Evolutionary conservation across 306 rosid genomes (phyloP).

Genomic region (Cucurbita pepo): DNA sequence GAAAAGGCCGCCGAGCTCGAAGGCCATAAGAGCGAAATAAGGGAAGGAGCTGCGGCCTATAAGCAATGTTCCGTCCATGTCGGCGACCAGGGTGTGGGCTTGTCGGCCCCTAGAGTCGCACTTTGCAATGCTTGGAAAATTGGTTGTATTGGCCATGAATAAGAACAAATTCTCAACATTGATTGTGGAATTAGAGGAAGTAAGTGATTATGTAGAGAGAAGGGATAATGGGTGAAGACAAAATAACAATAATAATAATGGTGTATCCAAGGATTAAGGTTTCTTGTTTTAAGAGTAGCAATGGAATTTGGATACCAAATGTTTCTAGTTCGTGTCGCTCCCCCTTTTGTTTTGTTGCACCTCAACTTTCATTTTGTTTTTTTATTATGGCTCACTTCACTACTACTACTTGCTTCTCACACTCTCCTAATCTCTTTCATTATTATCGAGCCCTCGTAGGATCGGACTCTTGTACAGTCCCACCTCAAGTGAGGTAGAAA

Average conservation of each 20-base stretch:
- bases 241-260: background rate
- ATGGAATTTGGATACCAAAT: background rate
- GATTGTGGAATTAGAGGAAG: background rate
- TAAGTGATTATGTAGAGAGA: background rate
- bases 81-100: slow-evolving; percentile 51
- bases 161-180: too few species aligned
- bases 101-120: slow-evolving; percentile 48
- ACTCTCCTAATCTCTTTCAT: too few species aligned
- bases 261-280: slow-evolving; percentile 9
- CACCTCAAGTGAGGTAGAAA: too few species aligned
- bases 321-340: background rate
- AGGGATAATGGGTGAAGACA: background rate
- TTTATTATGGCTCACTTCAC: too few species aligned
- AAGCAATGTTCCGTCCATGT: slow-evolving; percentile 78
- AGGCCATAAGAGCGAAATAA: slow-evolving; percentile 58
- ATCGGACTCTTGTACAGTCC: too few species aligned
- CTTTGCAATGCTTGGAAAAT: slow-evolving; percentile 38
- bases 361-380: too few species aligned
- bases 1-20: slow-evolving; percentile 56
- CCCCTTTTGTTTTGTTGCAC: background rate
- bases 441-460: too few species aligned
- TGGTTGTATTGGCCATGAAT: background rate
- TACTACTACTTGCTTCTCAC: too few species aligned
- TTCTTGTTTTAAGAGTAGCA: slow-evolving; percentile 15
- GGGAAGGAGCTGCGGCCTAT: slow-evolving; percentile 68